Evolutionary conservation across 257 asterid species (phyloP).

Genomic region (Lantana camara): DNA sequence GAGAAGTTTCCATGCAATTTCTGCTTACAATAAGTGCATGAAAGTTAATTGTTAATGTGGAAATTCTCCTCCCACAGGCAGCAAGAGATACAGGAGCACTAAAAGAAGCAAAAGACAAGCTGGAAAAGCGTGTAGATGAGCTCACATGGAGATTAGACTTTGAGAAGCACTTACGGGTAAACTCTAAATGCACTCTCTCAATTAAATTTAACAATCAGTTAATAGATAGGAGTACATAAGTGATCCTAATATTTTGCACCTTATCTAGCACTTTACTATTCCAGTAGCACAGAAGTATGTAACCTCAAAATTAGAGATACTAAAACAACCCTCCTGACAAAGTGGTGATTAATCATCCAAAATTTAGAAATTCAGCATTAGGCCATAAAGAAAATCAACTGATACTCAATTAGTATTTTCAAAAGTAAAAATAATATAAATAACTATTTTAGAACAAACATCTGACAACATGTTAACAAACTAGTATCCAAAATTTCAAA

Average conservation of each 20-base stretch:
- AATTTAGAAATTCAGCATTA: too few species aligned
- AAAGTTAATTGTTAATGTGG: constrained; percentile 10
- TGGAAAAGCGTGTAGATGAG: constrained; percentile 93
- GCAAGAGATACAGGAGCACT: constrained; percentile 97
- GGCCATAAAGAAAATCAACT: too few species aligned
- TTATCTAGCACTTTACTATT: too few species aligned
- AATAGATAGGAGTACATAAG: constrained; percentile 17
- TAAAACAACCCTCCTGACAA: too few species aligned
- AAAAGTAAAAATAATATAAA: too few species aligned
- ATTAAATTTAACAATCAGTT: constrained; percentile 19
- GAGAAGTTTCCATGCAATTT: constrained; percentile 71
- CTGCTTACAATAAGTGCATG: constrained; percentile 37
- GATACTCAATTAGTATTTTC: too few species aligned
- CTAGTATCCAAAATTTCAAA: too few species aligned
- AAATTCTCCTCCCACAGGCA: constrained; percentile 54
- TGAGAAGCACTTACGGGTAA: constrained; percentile 86
- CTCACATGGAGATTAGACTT: constrained; percentile 87
- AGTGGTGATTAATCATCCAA: too few species aligned
- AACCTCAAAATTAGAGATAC: too few species aligned
- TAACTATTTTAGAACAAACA: too few species aligned
- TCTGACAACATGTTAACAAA: too few species aligned
- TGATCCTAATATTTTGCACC: constrained; percentile 6
- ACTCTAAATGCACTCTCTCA: constrained; percentile 19
- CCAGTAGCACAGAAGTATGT: too few species aligned
- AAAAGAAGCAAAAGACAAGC: constrained; percentile 93